Evolutionary conservation across 208 protist species (phyloP).

Genomic region (Acanthamoeba healyi): DNA sequence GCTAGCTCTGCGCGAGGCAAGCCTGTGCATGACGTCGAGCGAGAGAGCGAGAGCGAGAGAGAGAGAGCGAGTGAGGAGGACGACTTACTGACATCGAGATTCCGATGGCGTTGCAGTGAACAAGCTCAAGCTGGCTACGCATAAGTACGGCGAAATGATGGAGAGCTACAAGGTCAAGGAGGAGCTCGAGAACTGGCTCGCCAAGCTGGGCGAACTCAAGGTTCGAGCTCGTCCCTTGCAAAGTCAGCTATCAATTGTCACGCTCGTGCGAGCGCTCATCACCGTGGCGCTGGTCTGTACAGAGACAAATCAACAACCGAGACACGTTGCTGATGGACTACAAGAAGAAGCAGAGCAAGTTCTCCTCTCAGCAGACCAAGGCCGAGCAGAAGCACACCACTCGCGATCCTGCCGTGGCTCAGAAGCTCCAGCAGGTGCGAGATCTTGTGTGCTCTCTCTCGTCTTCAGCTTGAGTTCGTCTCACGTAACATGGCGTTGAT

Average conservation of each 20-base stretch:
- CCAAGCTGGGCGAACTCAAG: conserved; percentile 58
- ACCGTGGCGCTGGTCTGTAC: not conserved
- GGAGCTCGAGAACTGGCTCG: conserved; percentile 57
- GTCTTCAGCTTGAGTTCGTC: not conserved
- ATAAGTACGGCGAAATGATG: conserved; percentile 71
- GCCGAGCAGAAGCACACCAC: conserved; percentile 32
- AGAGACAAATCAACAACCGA: conserved; percentile 51
- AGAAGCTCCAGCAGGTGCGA: conserved; percentile 60
- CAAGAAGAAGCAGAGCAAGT: conserved; percentile 47
- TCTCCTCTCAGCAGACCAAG: not conserved
- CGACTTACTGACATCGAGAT: no score
- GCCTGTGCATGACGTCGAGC: no score
- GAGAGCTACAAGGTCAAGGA: conserved; percentile 50
- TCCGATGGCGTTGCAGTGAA: conserved; percentile 3
- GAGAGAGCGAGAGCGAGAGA: no score
- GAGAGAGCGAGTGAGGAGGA: no score
- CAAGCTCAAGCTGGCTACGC: conserved; percentile 47
- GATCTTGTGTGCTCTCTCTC: no score
- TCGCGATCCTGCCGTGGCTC: not conserved
- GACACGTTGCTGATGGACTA: conserved; percentile 36
- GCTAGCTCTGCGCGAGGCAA: no score
- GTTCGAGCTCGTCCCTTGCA: not conserved
- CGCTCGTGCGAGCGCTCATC: not conserved
- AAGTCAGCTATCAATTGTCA: no score
- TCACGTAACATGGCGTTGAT: no score